Evolutionary conservation across 139 green algal genomes (phyloP).

Genomic region (Spirogloea muscicola): DNA sequence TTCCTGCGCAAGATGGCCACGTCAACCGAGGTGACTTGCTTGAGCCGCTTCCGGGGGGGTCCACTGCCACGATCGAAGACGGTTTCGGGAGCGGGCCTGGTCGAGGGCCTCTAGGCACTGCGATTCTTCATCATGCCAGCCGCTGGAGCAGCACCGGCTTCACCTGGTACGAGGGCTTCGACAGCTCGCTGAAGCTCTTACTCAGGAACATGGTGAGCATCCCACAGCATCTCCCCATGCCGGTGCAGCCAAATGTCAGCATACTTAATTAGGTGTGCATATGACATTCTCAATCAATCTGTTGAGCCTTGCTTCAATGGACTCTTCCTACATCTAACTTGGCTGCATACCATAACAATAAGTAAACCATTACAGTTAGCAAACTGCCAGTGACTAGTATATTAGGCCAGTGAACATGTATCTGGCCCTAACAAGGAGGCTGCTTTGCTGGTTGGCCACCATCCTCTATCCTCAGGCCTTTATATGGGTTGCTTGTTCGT

Average conservation of each 20-base stretch:
- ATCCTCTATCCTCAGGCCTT: too few relatives aligned
- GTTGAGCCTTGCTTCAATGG: too few relatives aligned
- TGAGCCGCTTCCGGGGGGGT: not conserved
- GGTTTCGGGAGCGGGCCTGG: not conserved
- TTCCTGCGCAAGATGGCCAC: too few relatives aligned
- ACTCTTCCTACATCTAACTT: too few relatives aligned
- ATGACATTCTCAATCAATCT: not conserved
- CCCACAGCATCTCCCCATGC: not conserved
- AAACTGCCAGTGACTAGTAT: too few relatives aligned
- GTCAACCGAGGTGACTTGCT: too few relatives aligned
- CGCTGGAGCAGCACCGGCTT: not conserved
- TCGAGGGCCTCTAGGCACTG: not conserved
- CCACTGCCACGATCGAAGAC: not conserved
- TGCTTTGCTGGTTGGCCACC: too few relatives aligned
- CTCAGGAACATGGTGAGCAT: not conserved
- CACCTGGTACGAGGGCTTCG: not conserved
- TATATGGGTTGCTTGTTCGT: too few relatives aligned
- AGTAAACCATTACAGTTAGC: too few relatives aligned
- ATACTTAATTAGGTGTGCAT: not conserved
- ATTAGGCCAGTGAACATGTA: too few relatives aligned
- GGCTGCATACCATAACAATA: too few relatives aligned
- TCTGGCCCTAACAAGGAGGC: too few relatives aligned
- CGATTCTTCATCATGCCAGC: slow-evolving; percentile 7
- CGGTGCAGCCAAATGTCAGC: not conserved
- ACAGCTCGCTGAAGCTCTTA: not conserved